Evolutionary conservation across 257 asterid species (phyloP).

Genomic region (Solanum lignicaule): DNA sequence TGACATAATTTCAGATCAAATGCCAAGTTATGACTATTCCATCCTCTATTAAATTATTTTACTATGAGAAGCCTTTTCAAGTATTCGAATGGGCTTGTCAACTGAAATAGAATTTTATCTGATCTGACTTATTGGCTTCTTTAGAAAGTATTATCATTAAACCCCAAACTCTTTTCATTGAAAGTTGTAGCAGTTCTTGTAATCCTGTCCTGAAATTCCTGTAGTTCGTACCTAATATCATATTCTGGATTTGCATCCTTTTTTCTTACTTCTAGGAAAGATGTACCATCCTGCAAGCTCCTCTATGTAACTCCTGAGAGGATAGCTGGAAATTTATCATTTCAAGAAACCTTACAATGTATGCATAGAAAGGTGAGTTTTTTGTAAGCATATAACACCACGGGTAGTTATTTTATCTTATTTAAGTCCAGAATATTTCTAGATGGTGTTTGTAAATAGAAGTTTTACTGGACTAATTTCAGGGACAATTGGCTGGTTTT

Average conservation of each 20-base stretch:
- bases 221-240: neutral
- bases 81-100: neutral
- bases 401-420: neutral
- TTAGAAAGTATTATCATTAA: neutral
- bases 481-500: conserved; percentile 90
- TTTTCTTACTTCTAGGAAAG: conserved; percentile 51
- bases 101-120: neutral
- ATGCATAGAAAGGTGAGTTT: conserved; percentile 59
- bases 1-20: neutral
- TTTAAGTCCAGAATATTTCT: neutral
- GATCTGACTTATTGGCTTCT: neutral
- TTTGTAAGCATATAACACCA: neutral
- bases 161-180: neutral
- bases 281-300: conserved; percentile 85
- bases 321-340: conserved; percentile 77
- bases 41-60: neutral
- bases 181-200: neutral
- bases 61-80: neutral
- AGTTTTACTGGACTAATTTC: conserved; percentile 16
- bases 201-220: neutral
- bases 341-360: conserved; percentile 63
- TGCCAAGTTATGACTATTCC: neutral
- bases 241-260: neutral
- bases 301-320: conserved; percentile 96
- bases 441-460: neutral